Conservation (phyloP, 768 basidiomycete genomes). For the Pisolithus marmoratus region DNA sequence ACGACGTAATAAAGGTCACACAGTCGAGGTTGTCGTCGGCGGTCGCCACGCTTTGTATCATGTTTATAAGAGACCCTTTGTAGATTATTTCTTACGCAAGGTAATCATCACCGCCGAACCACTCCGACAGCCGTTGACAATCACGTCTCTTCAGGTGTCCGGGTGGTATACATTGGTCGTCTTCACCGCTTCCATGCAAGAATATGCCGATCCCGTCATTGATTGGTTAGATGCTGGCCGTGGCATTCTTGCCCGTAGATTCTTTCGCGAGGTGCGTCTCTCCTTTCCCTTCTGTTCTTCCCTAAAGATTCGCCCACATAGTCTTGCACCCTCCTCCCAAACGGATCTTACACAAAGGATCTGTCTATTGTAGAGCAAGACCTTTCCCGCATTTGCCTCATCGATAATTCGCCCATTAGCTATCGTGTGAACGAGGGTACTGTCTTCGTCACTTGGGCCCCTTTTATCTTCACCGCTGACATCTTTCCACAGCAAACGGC, state of each 20-base stretch:
- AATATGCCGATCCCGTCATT: constrained; percentile 99
- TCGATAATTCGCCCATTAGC: constrained; percentile 94
- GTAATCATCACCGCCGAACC: constrained; percentile 36
- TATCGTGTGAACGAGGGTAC: constrained; percentile 91
- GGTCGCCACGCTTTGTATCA: constrained; percentile 91
- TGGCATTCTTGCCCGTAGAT: constrained; percentile 79
- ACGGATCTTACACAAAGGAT: constrained; percentile 95
- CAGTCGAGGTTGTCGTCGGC: constrained; percentile 88
- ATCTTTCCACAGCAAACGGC: constrained; percentile 69
- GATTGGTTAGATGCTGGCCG: constrained; percentile 97
- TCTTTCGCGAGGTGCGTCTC: constrained; percentile 85
- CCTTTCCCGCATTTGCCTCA: constrained; percentile 86
- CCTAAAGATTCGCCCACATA: constrained; percentile 26
- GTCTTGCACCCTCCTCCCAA: constrained; percentile 90
- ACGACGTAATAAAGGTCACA: constrained; percentile 65
- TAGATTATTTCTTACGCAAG: constrained; percentile 90
- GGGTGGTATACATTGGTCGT: constrained; percentile 98
- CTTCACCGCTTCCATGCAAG: constrained; percentile 98
- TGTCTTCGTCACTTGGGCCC: constrained; percentile 14
- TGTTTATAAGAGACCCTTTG: constrained; percentile 97
- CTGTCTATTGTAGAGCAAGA: constrained; percentile 83
- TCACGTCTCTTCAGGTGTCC: constrained; percentile 63
- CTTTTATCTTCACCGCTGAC: constrained; percentile 4
- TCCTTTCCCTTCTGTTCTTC: background rate
- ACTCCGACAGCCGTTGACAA: background rate